Evolutionary conservation across 1,284 basidiomycete species (phyloP).

Genomic region (Meira miltonrushii): DNA sequence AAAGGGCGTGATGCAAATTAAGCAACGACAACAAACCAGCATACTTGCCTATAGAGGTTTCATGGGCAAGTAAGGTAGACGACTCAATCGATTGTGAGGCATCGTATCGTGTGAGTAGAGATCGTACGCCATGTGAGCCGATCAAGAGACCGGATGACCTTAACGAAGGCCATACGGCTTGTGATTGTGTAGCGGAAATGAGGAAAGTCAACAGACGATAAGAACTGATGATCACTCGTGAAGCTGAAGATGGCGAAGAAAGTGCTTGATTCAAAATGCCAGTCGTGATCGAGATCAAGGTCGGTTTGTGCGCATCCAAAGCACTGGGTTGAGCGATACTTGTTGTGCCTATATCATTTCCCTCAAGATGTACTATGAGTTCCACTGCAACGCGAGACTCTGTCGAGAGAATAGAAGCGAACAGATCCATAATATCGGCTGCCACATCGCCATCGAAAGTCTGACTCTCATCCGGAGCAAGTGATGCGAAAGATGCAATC

Average conservation of each 20-base stretch:
- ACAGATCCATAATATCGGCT: slow-evolving; percentile 70
- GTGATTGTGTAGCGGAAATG: slow-evolving; percentile 66
- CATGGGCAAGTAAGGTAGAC: slow-evolving; percentile 65
- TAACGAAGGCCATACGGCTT: slow-evolving; percentile 76
- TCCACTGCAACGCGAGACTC: slow-evolving; percentile 63
- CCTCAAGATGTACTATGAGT: slow-evolving; percentile 64
- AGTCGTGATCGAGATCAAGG: slow-evolving; percentile 71
- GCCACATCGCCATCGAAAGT: slow-evolving; percentile 58
- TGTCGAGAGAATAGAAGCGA: slow-evolving; percentile 68
- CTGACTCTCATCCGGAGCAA: slow-evolving; percentile 9
- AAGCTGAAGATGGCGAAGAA: slow-evolving; percentile 59
- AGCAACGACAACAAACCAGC: slow-evolving; percentile 72
- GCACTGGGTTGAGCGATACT: not conserved
- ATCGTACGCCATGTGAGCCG: slow-evolving; percentile 54
- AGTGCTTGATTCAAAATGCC: slow-evolving; percentile 78
- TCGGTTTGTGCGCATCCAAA: slow-evolving; percentile 38
- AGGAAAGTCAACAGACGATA: slow-evolving; percentile 73
- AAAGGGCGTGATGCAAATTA: slow-evolving; percentile 68
- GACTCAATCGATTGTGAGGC: slow-evolving; percentile 3
- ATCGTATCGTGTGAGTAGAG: slow-evolving; percentile 15
- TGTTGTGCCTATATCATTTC: slow-evolving; percentile 21
- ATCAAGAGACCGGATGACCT: slow-evolving; percentile 72
- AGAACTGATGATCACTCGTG: slow-evolving; percentile 69
- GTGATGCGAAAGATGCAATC: slow-evolving; percentile 3
- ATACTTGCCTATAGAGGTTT: slow-evolving; percentile 69